Base-by-base conservation (phyloP, 2,329 filamentous ascomycete genomes). In the Eutypella sp. region DNA sequence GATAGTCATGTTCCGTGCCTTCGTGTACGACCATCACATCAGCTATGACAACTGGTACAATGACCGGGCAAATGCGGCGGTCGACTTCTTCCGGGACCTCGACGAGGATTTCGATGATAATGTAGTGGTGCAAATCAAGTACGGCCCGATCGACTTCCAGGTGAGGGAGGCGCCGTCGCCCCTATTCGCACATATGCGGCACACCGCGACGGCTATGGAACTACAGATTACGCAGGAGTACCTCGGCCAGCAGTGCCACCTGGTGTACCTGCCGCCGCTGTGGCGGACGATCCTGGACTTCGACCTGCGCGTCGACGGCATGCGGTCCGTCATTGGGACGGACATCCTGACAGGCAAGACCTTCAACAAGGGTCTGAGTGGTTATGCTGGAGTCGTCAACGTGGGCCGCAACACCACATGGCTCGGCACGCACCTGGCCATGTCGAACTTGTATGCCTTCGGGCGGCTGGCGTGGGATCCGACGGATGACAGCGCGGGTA, bases 131-230 rank as follows among this genome's bases (percentile, higher is more conserved):
- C 84, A 89, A 58, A 82, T 88, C 63, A 89, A 88, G 62, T 86
- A 84, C 50, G 84, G 85, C 0, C 83, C 84, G 0, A 87, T 87
- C 48, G 84, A 88, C 57, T 87, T 88, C 62, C 84, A 87, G 56
- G 81, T 87, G 10, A 76, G 84, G 29, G 84, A 87, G 59, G 79
- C 84, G 1, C 65, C 74, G 1, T 85, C 79, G 4, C 84, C 85
- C 0, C 65, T 89, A 1, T 86, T 88, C 50, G 73, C 73, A 1
- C 66, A 74, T 42, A 57, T 78, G 13, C 56, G 49, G 5, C 53
- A 72, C 37, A 78, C 74, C 1, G 61, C 58, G 19, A 61, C 64
- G 10, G 79, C 80, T 0, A 79, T 87, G 31, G 84, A 88, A 60
- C 68, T 87, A 2, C 74, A 87, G 57, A 73, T 88, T 16, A 74